Evolutionary conservation across 2,329 filamentous ascomycete species (phyloP).

Genomic region (Aspergillus fumigatus): DNA sequence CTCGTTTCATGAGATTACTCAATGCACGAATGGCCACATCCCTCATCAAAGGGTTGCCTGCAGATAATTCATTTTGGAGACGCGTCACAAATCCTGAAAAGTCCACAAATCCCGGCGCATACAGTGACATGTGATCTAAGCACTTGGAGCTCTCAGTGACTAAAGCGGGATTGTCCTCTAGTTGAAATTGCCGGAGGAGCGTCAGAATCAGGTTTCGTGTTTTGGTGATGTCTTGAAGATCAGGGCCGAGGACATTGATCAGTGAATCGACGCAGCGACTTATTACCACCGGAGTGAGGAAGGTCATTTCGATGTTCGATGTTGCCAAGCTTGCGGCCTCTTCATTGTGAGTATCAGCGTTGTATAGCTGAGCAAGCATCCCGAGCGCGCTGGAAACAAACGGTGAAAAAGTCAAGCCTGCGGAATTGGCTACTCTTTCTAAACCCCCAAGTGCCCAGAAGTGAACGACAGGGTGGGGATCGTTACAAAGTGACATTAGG

Average conservation of each 20-base stretch:
- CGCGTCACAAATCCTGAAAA: slow-evolving; percentile 78
- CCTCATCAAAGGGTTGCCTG: slow-evolving; percentile 63
- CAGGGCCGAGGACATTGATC: slow-evolving; percentile 92
- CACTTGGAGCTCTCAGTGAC: slow-evolving; percentile 76
- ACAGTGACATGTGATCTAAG: slow-evolving; percentile 85
- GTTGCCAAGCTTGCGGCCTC: slow-evolving; percentile 75
- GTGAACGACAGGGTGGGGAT: slow-evolving; percentile 91
- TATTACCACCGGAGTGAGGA: slow-evolving; percentile 76
- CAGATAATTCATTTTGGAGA: slow-evolving; percentile 72
- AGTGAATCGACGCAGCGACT: slow-evolving; percentile 89
- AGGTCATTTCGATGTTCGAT: slow-evolving; percentile 84
- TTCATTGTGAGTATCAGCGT: slow-evolving; percentile 83
- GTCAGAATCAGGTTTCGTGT: slow-evolving; percentile 89
- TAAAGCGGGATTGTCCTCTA: slow-evolving; percentile 66
- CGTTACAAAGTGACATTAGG: slow-evolving; percentile 94
- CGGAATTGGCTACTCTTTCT: slow-evolving; percentile 81
- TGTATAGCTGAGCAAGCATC: slow-evolving; percentile 90
- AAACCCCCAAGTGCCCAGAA: slow-evolving; percentile 93
- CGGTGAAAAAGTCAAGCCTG: slow-evolving; percentile 83
- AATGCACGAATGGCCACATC: slow-evolving; percentile 82
- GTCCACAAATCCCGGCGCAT: slow-evolving; percentile 81
- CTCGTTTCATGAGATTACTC: slow-evolving; percentile 91
- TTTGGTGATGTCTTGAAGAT: slow-evolving; percentile 87
- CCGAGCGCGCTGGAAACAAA: slow-evolving; percentile 88
- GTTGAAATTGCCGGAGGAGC: slow-evolving; percentile 75